A percentile compares a stretch with the other conserved stretches of the same genome.
Evolutionary conservation across 371 early-diverging fungal genomes (phyloP).

Genomic region (Circinella minor): DNA sequence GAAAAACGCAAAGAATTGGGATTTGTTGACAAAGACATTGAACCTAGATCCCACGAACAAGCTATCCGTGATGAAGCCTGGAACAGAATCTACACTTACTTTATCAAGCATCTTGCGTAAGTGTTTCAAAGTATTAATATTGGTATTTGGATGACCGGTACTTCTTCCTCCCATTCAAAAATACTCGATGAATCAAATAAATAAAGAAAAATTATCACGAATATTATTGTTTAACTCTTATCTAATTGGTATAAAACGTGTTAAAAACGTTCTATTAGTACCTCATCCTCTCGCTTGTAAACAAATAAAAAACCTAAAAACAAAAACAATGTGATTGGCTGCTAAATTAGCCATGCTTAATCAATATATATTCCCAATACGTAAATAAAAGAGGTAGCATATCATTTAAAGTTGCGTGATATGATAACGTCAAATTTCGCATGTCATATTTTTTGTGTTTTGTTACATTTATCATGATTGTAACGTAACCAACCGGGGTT

Average conservation of each 20-base stretch:
- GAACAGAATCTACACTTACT: conserved; percentile 44
- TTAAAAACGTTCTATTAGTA: not conserved
- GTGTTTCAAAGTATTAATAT: not conserved
- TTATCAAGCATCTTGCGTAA: conserved; percentile 38
- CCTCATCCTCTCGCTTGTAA: conserved; percentile 1
- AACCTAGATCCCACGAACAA: conserved; percentile 24
- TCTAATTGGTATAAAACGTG: too few species aligned
- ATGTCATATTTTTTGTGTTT: too few species aligned
- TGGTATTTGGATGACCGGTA: too few species aligned
- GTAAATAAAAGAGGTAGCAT: not conserved
- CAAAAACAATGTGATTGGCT: not conserved
- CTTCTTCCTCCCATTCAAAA: too few species aligned
- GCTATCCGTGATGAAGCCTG: conserved; percentile 42
- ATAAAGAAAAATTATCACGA: too few species aligned
- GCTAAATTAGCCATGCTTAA: not conserved
- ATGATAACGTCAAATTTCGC: too few species aligned
- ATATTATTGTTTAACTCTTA: too few species aligned
- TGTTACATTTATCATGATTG: too few species aligned
- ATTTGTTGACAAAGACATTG: conserved; percentile 32
- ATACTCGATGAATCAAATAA: too few species aligned
- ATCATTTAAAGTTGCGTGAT: too few species aligned
- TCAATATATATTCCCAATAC: conserved; percentile 1
- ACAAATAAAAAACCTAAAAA: too few species aligned
- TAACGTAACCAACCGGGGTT: not conserved
- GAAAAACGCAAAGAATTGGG: conserved; percentile 39